Evolutionary conservation across 1,284 basidiomycete species (phyloP), one percentile per base, ranked within the genome.

Genomic region (Cryptococcus jaspeensis): DNA sequence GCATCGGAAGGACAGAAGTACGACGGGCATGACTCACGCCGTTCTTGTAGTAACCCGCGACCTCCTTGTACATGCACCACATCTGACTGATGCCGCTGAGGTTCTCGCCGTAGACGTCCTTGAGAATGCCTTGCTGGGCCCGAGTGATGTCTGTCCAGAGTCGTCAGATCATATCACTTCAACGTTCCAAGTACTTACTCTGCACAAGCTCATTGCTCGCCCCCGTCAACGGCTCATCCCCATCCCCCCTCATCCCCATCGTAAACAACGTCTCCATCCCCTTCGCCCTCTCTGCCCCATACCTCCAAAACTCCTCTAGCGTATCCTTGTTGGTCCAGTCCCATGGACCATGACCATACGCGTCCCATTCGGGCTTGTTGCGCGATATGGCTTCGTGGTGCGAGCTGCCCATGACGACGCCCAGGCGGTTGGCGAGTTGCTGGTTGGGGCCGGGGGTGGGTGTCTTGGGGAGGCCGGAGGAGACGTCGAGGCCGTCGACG

Each of bases 61-160:
- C 86, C 63, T 87, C 86, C 69, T 86, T 85, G 63, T 80, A 73
- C 60, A 73, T 62, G 32, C 56, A 59, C 57, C 57, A 58, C 50
- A 63, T 55, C 35, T 60, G 55, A 42, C 52, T 43, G 41, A 60
- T 52, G 2, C 36, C 39, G 18, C 40, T 37, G 12, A 18, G 13
- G 37, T 68, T 61, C 8, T 78, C 2, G 75, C 82, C 81, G 71
- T 81, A 85, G 0, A 84, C 83, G 22, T 81, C 73, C 45, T 80
- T 72, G n/a, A 89, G 71, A 43, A 89, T 84, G n/a, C 77, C 70
- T 8, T 84, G 81, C 69, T 89, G 87, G 64, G 85, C 83, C 2
- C 76, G 72, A 41, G 87, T 82, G 58, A 88, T 82, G 50, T 68
- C 68, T 70, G 32, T 37, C 13, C 37, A 36, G 11, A 3, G 5